Percentiles rank a stretch among this genome's conserved stretches.
These are phyloP conservation scores for Chrysanthemum seticuspe DNA, from an alignment of 129 eudicot genomes.

Conservation along the genomic window DNA sequence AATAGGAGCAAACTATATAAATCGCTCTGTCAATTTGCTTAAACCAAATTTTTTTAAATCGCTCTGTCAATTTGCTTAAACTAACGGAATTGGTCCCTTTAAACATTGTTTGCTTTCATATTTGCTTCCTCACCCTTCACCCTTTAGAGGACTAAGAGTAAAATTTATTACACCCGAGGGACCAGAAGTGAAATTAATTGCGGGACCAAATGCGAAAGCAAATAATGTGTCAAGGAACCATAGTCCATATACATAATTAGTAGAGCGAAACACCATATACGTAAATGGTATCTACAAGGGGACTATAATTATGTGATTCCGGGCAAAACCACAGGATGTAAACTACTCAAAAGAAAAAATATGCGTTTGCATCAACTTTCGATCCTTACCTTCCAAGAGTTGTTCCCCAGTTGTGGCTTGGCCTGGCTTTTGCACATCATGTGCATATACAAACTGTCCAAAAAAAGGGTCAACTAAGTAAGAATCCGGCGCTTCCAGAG, in stretches of 20 bases:
- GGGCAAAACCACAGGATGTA: no score
- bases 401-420: constrained; percentile 24
- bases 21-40: not conserved
- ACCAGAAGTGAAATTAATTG: no score
- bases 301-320: no score
- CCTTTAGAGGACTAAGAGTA: no score
- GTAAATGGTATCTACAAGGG: not conserved
- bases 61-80: not conserved
- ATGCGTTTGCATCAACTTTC: not conserved
- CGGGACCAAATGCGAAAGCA: no score
- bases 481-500: not conserved
- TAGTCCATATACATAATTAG: no score
- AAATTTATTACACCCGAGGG: no score
- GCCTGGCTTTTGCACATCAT: constrained; percentile 27
- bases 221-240: no score
- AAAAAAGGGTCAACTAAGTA: not conserved
- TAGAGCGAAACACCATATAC: no score
- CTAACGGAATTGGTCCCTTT: no score
- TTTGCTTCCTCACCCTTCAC: no score
- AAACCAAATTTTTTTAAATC: not conserved
- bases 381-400: constrained; percentile 31
- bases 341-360: not conserved
- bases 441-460: constrained; percentile 38
- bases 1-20: not conserved
- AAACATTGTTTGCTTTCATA: no score